Conservation (phyloP, 2,329 filamentous ascomycete species). For the Trichocomaceae sp. region DNA sequence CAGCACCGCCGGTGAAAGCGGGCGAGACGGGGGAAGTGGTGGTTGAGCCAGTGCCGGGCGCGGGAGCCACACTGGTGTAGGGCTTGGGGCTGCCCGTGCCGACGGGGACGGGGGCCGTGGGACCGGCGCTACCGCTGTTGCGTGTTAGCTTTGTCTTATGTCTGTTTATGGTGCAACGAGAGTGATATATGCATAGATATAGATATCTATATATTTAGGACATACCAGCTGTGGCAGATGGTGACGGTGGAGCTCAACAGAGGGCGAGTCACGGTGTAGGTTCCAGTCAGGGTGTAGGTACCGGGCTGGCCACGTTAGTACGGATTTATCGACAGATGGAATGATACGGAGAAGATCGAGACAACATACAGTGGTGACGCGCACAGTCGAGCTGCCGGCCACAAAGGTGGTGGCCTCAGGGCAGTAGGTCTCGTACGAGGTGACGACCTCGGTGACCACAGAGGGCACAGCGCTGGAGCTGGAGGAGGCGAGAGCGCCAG, state of each 20-base stretch:
- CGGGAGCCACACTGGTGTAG: slow-evolving; percentile 19
- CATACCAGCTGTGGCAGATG: slow-evolving; percentile 39
- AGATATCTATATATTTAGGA: no score
- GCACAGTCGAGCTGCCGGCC: slow-evolving; percentile 61
- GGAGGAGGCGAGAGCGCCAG: slow-evolving; percentile 27
- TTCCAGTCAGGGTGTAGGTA: slow-evolving; percentile 66
- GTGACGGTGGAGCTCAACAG: slow-evolving; percentile 49
- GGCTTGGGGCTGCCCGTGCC: slow-evolving; percentile 8
- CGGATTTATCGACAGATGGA: neutral
- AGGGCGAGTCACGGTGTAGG: slow-evolving; percentile 57
- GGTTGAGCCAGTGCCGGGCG: slow-evolving; percentile 17
- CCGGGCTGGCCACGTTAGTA: slow-evolving; percentile 44
- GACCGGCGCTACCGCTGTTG: neutral
- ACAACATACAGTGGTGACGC: slow-evolving; percentile 55
- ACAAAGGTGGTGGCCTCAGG: slow-evolving; percentile 58
- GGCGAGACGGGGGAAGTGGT: slow-evolving; percentile 12
- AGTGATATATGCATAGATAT: no score
- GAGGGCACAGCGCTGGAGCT: slow-evolving; percentile 4
- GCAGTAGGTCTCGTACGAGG: slow-evolving; percentile 65
- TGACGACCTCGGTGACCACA: slow-evolving; percentile 49
- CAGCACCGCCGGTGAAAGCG: slow-evolving; percentile 47
- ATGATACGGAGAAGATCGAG: neutral
- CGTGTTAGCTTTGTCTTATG: neutral
- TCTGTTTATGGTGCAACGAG: no score
- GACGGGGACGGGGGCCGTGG: slow-evolving; percentile 7